Conservation (phyloP, 192 early-diverging fungal genomes). For the Rhizophlyctis rosea region DNA sequence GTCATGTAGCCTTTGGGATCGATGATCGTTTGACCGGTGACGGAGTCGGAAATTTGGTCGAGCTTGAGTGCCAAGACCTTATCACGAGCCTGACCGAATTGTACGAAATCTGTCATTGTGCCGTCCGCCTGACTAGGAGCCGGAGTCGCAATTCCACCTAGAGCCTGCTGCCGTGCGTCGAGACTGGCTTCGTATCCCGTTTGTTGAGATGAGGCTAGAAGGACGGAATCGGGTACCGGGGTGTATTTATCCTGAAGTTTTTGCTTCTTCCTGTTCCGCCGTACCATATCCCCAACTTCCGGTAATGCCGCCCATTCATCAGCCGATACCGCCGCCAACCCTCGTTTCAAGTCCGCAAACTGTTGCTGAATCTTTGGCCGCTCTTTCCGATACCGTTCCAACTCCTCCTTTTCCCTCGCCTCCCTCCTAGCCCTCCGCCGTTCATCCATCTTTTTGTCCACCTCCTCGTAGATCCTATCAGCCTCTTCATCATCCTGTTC, state of each 20-base stretch:
- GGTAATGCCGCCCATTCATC: slow-evolving; percentile 86
- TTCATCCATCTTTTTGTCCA: slow-evolving; percentile 90
- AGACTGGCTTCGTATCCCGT: slow-evolving; percentile 50
- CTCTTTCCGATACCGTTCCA: slow-evolving; percentile 65
- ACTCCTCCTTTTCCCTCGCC: slow-evolving; percentile 65
- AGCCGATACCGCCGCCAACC: slow-evolving; percentile 67
- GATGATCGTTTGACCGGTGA: slow-evolving; percentile 79
- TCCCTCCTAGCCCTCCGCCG: slow-evolving; percentile 72
- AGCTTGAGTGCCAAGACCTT: slow-evolving; percentile 87
- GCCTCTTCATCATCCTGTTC: slow-evolving; percentile 98
- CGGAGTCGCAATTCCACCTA: slow-evolving; percentile 62
- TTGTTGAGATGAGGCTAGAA: slow-evolving; percentile 59
- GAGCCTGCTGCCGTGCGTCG: slow-evolving; percentile 59
- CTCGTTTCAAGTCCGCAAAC: slow-evolving; percentile 86
- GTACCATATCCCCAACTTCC: slow-evolving; percentile 82
- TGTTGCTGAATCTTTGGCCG: slow-evolving; percentile 82
- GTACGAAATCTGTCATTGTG: slow-evolving; percentile 81
- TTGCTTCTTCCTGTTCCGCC: slow-evolving; percentile 64
- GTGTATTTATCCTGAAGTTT: slow-evolving; percentile 40
- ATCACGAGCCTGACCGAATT: slow-evolving; percentile 90
- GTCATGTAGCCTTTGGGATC: slow-evolving; percentile 97
- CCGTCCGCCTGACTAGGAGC: slow-evolving; percentile 36
- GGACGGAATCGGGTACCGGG: slow-evolving; percentile 59
- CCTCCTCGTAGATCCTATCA: slow-evolving; percentile 83
- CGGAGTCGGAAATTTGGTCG: slow-evolving; percentile 87